Evolutionary conservation across 2,329 filamentous ascomycete species (phyloP).

Genomic region (Nemania sp.): DNA sequence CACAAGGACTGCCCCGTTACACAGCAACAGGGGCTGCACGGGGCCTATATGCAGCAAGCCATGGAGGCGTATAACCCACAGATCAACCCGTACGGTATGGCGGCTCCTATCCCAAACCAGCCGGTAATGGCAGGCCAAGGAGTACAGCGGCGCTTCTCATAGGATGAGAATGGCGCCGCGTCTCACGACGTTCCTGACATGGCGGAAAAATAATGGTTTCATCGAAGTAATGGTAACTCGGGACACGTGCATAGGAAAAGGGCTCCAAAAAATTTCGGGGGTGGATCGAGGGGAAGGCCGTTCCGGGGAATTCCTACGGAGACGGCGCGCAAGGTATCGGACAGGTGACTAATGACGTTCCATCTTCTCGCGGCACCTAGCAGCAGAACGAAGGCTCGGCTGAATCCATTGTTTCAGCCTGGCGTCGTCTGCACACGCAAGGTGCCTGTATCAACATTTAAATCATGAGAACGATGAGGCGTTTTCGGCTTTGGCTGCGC

Average conservation of each 20-base stretch:
- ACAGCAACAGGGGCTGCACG: constrained; percentile 76
- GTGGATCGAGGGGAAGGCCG: background rate
- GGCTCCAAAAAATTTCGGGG: constrained; percentile 16
- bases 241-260: constrained; percentile 4
- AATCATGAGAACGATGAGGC: constrained; percentile 39
- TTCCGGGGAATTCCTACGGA: constrained; percentile 3
- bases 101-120: constrained; percentile 54
- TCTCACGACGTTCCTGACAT: constrained; percentile 15
- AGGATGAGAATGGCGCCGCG: constrained; percentile 38
- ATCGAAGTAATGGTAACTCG: background rate
- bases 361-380: constrained; percentile 30
- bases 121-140: constrained; percentile 60
- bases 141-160: constrained; percentile 61
- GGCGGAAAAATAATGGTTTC: constrained; percentile 3
- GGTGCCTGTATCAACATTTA: constrained; percentile 46
- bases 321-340: constrained; percentile 11
- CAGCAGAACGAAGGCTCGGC: constrained; percentile 20
- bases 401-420: constrained; percentile 7
- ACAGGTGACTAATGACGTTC: constrained; percentile 24
- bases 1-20: constrained; percentile 97
- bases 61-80: constrained; percentile 59
- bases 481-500: constrained; percentile 35
- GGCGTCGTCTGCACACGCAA: constrained; percentile 23
- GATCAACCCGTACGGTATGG: constrained; percentile 64
- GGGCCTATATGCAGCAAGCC: constrained; percentile 58